A percentile compares a stretch with the other conserved stretches of the same genome.
phyloP scores from a whole-genome alignment of 1,284 basidiomycete species.

The Melampsora americana region DNA sequence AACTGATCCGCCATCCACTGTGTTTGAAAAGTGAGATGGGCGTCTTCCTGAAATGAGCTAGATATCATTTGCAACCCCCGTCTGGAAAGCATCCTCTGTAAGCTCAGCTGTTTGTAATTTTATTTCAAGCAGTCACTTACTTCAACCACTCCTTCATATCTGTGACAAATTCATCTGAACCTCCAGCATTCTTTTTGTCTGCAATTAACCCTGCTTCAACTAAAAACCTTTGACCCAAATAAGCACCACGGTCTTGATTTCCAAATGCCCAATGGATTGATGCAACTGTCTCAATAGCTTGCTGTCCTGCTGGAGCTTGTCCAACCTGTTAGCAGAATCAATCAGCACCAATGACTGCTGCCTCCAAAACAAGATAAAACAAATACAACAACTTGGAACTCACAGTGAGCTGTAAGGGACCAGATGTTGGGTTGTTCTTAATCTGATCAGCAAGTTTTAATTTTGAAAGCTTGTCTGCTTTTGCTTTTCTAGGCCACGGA shows the following conservation, averaged over 20 bases:
- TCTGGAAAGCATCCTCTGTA: neutral
- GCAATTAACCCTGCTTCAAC: neutral
- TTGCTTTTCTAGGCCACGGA: slow-evolving; percentile 11
- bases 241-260: neutral
- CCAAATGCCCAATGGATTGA: slow-evolving; percentile 3
- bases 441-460: neutral
- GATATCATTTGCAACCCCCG: neutral
- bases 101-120: neutral
- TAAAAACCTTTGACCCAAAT: too few species aligned
- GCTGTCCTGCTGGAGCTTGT: neutral
- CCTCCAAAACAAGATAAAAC: neutral
- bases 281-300: neutral
- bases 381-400: neutral
- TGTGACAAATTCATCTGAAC: neutral
- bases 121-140: neutral
- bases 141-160: neutral
- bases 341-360: neutral
- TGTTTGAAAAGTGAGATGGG: slow-evolving; percentile 10
- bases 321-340: neutral
- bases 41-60: neutral
- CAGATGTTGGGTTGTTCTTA: neutral
- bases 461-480: neutral
- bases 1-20: slow-evolving; percentile 6
- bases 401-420: neutral
- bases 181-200: neutral